Evolutionary conservation across 495 filamentous ascomycete species (phyloP).

Genomic region (Aspergillus panamensis): DNA sequence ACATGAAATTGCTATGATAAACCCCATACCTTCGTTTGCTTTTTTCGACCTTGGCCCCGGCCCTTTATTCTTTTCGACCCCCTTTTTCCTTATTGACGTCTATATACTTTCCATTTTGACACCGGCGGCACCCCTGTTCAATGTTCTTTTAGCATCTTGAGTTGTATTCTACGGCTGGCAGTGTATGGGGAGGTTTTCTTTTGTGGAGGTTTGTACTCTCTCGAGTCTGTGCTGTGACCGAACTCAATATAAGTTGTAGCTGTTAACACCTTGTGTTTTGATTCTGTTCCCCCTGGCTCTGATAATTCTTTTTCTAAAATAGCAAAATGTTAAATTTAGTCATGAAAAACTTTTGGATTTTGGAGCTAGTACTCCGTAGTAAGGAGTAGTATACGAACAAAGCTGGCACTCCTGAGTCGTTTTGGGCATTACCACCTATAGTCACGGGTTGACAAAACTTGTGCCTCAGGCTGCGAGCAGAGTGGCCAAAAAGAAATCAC

Average conservation of each 20-base stretch:
- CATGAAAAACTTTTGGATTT: background rate
- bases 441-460: background rate
- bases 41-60: slow-evolving; percentile 4
- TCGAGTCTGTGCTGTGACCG: background rate
- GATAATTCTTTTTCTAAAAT: background rate
- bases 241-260: background rate
- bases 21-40: slow-evolving; percentile 15
- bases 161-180: slow-evolving; percentile 21
- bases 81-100: background rate
- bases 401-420: too few relatives aligned
- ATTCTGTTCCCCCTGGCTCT: background rate
- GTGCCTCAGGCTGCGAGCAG: background rate
- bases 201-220: slow-evolving; percentile 1
- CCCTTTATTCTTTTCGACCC: slow-evolving; percentile 4
- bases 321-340: background rate
- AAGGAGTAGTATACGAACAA: too few relatives aligned
- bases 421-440: too few relatives aligned
- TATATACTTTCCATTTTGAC: slow-evolving; percentile 8
- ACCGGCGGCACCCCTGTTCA: slow-evolving; percentile 11
- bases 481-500: background rate
- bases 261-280: background rate
- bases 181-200: slow-evolving; percentile 12
- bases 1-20: slow-evolving; percentile 17
- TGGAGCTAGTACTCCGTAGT: too few relatives aligned
- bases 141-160: slow-evolving; percentile 20